Evolutionary conservation across 73 alveolate species (phyloP).

Genomic region (Symbiodinium pilosum): DNA sequence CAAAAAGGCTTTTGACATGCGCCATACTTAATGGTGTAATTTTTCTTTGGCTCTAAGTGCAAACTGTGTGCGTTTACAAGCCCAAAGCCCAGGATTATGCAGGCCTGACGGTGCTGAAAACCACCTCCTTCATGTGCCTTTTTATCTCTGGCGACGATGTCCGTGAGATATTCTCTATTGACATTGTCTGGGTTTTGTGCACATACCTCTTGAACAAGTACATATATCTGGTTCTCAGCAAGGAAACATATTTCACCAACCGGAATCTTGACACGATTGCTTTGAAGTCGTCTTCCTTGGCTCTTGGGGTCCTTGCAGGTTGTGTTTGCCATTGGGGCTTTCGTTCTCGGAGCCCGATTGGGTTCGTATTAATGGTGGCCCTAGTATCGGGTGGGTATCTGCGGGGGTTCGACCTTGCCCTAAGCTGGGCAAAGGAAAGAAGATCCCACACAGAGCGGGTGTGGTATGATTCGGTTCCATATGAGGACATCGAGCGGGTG

Average conservation of each 20-base stretch:
- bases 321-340: constrained; percentile 87
- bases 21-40: no score
- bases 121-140: constrained; percentile 80
- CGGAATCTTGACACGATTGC: constrained; percentile 65
- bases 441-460: constrained; percentile 42
- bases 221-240: constrained; percentile 64
- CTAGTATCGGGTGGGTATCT: constrained; percentile 3
- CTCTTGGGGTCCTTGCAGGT: constrained; percentile 49
- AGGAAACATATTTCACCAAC: constrained; percentile 57
- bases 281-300: constrained; percentile 17
- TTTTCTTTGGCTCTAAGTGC: no score
- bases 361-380: background rate
- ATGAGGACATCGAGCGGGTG: constrained; percentile 56
- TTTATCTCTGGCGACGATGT: constrained; percentile 39
- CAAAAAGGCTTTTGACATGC: no score
- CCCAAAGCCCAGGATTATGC: no score
- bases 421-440: background rate
- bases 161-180: constrained; percentile 40
- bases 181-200: constrained; percentile 50
- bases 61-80: no score
- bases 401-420: constrained; percentile 36
- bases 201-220: constrained; percentile 73
- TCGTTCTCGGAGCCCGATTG: constrained; percentile 15
- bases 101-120: constrained; percentile 60
- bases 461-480: constrained; percentile 67